phyloP scores from a whole-genome alignment of 2,329 filamentous ascomycete species.

The Ophiostoma piceae region DNA sequence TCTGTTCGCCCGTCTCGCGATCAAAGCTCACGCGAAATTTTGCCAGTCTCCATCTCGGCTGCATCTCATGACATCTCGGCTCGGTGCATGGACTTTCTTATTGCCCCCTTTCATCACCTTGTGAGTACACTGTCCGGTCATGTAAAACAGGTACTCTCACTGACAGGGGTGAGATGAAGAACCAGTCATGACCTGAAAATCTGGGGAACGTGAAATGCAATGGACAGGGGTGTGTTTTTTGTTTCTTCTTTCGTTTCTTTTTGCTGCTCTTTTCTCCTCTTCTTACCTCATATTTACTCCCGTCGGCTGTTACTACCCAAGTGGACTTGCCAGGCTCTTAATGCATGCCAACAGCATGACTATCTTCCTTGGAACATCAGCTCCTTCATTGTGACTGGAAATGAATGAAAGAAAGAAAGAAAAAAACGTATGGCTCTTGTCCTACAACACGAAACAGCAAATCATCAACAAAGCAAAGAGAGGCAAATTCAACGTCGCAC shows the following conservation, averaged over 20 bases:
- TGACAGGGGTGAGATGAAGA: neutral
- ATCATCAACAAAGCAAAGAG: neutral
- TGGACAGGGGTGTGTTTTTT: neutral
- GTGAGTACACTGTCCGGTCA: neutral
- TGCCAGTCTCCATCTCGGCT: neutral
- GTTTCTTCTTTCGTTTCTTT: too few relatives aligned
- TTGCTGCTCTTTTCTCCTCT: neutral
- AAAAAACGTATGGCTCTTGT: neutral
- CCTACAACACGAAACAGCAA: neutral
- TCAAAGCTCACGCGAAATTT: neutral
- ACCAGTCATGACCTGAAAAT: constrained; percentile 7
- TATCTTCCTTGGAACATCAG: neutral
- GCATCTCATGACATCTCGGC: neutral
- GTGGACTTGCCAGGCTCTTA: neutral
- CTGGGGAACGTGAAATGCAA: constrained; percentile 12
- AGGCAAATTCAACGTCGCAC: neutral
- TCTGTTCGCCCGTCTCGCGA: neutral
- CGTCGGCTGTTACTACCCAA: constrained; percentile 4
- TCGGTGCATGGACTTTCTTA: neutral
- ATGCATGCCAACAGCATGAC: neutral
- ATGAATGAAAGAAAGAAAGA: neutral
- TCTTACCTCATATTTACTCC: neutral
- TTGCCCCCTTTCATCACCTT: neutral
- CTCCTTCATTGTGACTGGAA: neutral
- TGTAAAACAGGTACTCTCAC: neutral